Evolutionary conservation across 495 filamentous ascomycete genomes (phyloP), one percentile per base, ranked within the genome.

Genomic region (Aspergillus saccharolyticus): DNA sequence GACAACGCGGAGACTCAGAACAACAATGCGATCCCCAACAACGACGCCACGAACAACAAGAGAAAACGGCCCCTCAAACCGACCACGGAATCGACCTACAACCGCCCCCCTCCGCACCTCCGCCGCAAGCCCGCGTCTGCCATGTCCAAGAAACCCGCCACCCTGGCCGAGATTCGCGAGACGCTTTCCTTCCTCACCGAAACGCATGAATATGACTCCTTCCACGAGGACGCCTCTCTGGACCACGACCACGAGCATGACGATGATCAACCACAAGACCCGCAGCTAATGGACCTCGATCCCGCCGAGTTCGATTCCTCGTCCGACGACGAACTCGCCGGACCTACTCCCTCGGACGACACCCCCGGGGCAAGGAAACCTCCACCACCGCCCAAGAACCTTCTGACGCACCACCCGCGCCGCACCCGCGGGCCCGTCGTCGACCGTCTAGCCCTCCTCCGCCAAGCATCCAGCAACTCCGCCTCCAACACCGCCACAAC

Each of bases 181-280:
- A 88, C 88, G 0, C 71, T 96, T 1, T 91, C 88, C 42, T 88
- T 87, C 71, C 78, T 96, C 9, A 85, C 93, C 20, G 91, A 94
- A 55, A 86, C 89, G 44, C 85, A 81, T 1, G 81, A 86, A 53
- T 79, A 83, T 16, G 76, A 78, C 54, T 78, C 74, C 2, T 78
- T 77, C 67, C 70, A 71, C 43, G 73, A 78, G 24, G 74, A 76
- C 53, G 69, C 73, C 2, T 73, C 74, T 1, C 57, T 75, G 22
- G 72, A 78, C 7, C 66, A 69, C 0, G 76, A 76, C 14, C 72
- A 74, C 0, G 65, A 64, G 19, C 54, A 69, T 30, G 69, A 65
- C 42, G 69, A 74, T 21, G 74, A 70, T n/a, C 73, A 69, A 6
- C 61, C 66, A 24, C n/a, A n/a, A n/a, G 73, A 70, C 20, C 39